Conservation (phyloP, 2,329 filamentous ascomycete genomes). For the Aspergillus japonicus region DNA sequence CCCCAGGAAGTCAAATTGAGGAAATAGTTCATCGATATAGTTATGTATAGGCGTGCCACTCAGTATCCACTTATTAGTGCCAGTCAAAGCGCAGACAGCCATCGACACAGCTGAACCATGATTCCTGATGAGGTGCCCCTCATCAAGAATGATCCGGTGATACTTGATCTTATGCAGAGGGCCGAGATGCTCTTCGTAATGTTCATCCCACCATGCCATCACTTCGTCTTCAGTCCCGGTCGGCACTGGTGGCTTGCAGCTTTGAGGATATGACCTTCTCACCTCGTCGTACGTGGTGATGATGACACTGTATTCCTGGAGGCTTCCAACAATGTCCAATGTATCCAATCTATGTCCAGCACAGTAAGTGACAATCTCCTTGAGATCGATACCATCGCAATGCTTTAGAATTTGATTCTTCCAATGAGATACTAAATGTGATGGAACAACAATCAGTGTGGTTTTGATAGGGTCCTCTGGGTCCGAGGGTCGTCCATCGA, state of each 20-base stretch:
- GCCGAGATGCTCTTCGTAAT: constrained; percentile 27
- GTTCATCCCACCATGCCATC: constrained; percentile 24
- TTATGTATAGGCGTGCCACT: constrained; percentile 43
- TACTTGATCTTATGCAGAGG: constrained; percentile 38
- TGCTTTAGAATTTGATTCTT: constrained; percentile 33
- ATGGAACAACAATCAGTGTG: constrained; percentile 40
- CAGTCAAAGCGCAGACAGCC: constrained; percentile 36
- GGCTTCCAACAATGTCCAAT: constrained; percentile 19
- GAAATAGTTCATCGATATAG: constrained; percentile 38
- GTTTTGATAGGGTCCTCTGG: constrained; percentile 24
- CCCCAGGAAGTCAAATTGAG: constrained; percentile 39
- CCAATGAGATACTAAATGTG: constrained; percentile 37
- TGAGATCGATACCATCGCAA: constrained; percentile 25
- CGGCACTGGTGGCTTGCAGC: constrained; percentile 18
- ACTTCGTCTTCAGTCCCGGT: constrained; percentile 20
- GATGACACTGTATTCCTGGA: constrained; percentile 26
- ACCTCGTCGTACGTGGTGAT: constrained; percentile 43
- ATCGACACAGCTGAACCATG: constrained; percentile 32
- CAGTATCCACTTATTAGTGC: constrained; percentile 40
- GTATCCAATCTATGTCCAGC: constrained; percentile 20
- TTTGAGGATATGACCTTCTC: constrained; percentile 31
- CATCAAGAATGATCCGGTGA: constrained; percentile 42
- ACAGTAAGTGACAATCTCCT: constrained; percentile 25
- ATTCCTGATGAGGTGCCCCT: constrained; percentile 41
- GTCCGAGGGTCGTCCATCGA: constrained; percentile 31